Conservation (phyloP, 495 filamentous ascomycete genomes). For the Lophium mytilinum region DNA sequence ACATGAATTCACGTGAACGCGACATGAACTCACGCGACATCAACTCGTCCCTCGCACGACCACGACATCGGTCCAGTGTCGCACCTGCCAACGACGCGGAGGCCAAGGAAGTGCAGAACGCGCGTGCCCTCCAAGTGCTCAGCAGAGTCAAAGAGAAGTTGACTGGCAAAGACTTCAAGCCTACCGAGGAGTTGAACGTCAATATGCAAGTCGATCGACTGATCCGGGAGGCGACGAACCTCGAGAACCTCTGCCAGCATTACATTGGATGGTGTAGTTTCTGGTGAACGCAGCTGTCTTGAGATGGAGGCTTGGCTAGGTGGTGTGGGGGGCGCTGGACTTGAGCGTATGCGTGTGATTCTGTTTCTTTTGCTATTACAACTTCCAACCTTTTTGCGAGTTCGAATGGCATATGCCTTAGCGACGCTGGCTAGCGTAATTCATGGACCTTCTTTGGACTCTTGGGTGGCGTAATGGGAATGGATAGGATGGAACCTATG, state of each 20-base stretch:
- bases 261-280: constrained; percentile 98
- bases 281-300: constrained; percentile 47
- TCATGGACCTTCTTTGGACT: no score
- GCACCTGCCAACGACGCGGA: constrained; percentile 34
- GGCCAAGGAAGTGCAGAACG: constrained; percentile 78
- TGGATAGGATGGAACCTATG: no score
- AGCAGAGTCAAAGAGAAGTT: constrained; percentile 90
- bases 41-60: constrained; percentile 11
- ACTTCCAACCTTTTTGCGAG: no score
- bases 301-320: no score
- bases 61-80: constrained; percentile 27
- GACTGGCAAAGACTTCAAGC: constrained; percentile 61
- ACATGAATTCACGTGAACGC: constrained; percentile 9
- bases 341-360: no score
- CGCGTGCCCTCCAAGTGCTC: constrained; percentile 83
- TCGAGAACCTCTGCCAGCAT: constrained; percentile 97
- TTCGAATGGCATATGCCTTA: no score
- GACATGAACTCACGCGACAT: neutral
- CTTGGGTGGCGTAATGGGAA: no score
- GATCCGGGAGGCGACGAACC: constrained; percentile 86
- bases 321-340: no score
- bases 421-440: no score
- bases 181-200: constrained; percentile 72
- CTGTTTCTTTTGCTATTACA: no score
- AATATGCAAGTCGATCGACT: constrained; percentile 87